Evolutionary conservation across 2,329 filamentous ascomycete species (phyloP), one percentile per base, ranked within the genome.

Genomic region (Colletotrichum sublineola): DNA sequence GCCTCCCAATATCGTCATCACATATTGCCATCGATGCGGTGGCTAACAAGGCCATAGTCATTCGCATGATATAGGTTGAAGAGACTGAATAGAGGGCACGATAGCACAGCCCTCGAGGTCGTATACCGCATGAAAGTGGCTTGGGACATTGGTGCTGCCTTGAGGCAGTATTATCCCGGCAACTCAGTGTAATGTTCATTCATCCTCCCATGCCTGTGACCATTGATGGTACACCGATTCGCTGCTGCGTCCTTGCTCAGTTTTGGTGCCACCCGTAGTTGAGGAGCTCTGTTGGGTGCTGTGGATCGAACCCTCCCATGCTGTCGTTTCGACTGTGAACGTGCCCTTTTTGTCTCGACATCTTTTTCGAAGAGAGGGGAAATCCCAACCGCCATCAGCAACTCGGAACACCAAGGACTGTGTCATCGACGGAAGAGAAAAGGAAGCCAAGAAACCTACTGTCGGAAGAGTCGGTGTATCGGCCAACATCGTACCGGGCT

Each of bases 241-340:
- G 29, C 20, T 50, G 55, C 14, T 42, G 18, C n/a, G n/a, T 14
- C 20, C 40, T 15, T 38, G 15, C 29, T 66, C 18, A 4, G 40
- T 38, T 46, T 64, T 40, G 40, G 48, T n/a, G 33, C n/a, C 20
- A 9, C 18, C 18, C 42, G 53, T 55, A 11, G 29, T 42, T 53
- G 38, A 38, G 55, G 55, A 29, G 31, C 24, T 63, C 20, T 52
- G 18, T 36, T 52, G 46, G 14, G 33, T 24, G 24, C 24, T 36
- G 33, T 52, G 29, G 15, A 29, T 50, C 29, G 42, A 29, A 31
- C 80, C 84, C 80, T 92, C 89, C 90, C 89, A 92, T 55, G 86
- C 84, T 15, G 90, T 92, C 33, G 90, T 92, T 81, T 92, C 90
- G 55, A 91, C 87, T 78, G 84, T 86, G 76, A 92, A 92, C 9